Percentiles rank a stretch among this genome's conserved stretches.
Conservation (phyloP, 345 rosid genomes). For the Mangifera indica region DNA sequence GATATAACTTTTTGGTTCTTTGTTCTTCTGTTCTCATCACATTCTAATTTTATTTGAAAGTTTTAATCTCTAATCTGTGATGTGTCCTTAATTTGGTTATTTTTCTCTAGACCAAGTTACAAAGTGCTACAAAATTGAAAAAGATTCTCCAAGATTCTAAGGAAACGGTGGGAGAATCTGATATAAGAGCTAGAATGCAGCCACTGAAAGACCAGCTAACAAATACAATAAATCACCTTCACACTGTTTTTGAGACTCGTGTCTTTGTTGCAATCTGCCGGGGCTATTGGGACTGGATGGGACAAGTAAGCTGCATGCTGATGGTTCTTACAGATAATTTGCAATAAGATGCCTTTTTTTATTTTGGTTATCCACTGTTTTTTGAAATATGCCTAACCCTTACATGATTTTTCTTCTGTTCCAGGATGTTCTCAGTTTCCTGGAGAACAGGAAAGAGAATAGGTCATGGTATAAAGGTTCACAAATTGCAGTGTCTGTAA, state of each 20-base stretch:
- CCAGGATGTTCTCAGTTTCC: slow-evolving; percentile 81
- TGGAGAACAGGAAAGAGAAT: slow-evolving; percentile 95
- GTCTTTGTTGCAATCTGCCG: slow-evolving; percentile 83
- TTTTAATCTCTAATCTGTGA: neutral
- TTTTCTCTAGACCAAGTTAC: slow-evolving; percentile 64
- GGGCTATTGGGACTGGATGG: slow-evolving; percentile 96
- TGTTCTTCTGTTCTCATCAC: neutral
- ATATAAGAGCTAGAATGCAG: slow-evolving; percentile 72
- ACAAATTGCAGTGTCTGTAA: slow-evolving; percentile 79
- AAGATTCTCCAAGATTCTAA: slow-evolving; percentile 93
- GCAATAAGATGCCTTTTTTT: neutral
- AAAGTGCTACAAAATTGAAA: slow-evolving; percentile 75
- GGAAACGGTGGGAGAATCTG: slow-evolving; percentile 80
- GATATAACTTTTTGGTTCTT: neutral
- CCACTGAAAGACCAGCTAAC: slow-evolving; percentile 80
- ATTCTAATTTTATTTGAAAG: neutral
- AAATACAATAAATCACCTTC: slow-evolving; percentile 75
- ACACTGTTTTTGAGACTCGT: slow-evolving; percentile 66
- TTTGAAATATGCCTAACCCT: neutral
- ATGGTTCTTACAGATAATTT: slow-evolving; percentile 2
- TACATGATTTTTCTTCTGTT: slow-evolving; percentile 3
- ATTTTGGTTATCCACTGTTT: no score
- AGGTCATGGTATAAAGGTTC: slow-evolving; percentile 97
- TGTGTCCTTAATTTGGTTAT: neutral
- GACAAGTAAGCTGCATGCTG: slow-evolving; percentile 57